Evolutionary conservation across 129 eudicot genomes (phyloP).

Genomic region (Deinandra increscens): DNA sequence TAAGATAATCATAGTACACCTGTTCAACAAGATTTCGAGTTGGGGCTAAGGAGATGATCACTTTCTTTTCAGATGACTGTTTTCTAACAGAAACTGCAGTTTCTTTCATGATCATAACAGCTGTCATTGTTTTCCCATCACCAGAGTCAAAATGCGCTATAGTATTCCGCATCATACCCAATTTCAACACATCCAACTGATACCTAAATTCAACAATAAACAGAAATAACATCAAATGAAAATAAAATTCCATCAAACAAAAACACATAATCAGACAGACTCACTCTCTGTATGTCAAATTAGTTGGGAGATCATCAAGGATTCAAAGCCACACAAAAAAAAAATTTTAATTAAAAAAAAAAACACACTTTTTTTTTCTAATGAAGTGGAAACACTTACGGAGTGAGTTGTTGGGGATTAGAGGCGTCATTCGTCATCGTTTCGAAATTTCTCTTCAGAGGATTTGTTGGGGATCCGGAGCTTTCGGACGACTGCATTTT

Average conservation of each 20-base stretch:
- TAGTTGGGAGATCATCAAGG: background rate
- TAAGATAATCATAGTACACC: slow-evolving; percentile 26
- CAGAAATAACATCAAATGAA: background rate
- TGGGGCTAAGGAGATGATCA: slow-evolving; percentile 71
- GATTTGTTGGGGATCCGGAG: background rate
- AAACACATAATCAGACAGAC: background rate
- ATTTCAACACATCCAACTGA: slow-evolving; percentile 12
- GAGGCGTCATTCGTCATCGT: background rate
- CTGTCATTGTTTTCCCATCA: slow-evolving; percentile 56
- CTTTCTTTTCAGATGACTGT: slow-evolving; percentile 31
- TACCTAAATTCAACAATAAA: background rate
- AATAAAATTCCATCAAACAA: background rate
- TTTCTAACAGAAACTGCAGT: slow-evolving; percentile 32
- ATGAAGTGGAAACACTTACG: slow-evolving; percentile 7
- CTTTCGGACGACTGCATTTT: background rate
- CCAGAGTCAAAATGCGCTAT: slow-evolving; percentile 64
- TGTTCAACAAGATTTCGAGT: slow-evolving; percentile 67
- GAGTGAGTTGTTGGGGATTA: background rate
- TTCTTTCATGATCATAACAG: slow-evolving; percentile 63
- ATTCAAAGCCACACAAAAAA: no score
- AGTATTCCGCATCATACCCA: slow-evolving; percentile 46
- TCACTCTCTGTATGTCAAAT: background rate
- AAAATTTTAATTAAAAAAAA: no score
- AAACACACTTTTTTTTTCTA: no score
- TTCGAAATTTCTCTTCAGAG: slow-evolving; percentile 16